Evolutionary conservation across 2,329 filamentous ascomycete species (phyloP).

Genomic region (Aspergillus candidus): DNA sequence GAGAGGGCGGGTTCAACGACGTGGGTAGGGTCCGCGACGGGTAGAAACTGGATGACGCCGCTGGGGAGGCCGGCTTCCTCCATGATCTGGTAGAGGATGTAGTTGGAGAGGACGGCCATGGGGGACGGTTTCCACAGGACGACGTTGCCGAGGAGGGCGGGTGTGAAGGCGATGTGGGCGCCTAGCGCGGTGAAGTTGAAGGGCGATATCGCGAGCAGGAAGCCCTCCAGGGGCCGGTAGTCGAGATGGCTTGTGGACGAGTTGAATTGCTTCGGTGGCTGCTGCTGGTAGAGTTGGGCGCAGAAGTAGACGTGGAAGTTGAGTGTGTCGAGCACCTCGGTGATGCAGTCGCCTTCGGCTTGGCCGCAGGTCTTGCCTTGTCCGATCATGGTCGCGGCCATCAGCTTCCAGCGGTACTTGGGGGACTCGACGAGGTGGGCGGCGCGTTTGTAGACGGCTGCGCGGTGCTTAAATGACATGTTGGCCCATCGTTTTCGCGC

Average conservation of each 20-base stretch:
- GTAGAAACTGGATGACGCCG: constrained; percentile 88
- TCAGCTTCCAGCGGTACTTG: constrained; percentile 92
- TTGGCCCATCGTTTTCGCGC: constrained; percentile 80
- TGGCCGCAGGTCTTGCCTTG: constrained; percentile 98
- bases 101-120: constrained; percentile 76
- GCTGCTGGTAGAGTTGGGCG: constrained; percentile 56
- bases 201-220: constrained; percentile 86
- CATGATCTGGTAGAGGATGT: constrained; percentile 84
- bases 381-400: constrained; percentile 89
- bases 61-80: constrained; percentile 81
- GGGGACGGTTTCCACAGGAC: constrained; percentile 95
- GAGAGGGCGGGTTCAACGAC: constrained; percentile 64
- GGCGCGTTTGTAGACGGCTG: constrained; percentile 87
- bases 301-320: constrained; percentile 62
- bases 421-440: constrained; percentile 71
- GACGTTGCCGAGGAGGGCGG: constrained; percentile 87
- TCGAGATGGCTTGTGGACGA: constrained; percentile 57
- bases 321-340: constrained; percentile 84
- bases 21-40: constrained; percentile 75
- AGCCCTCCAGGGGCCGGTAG: constrained; percentile 83
- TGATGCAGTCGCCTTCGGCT: constrained; percentile 88
- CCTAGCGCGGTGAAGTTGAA: constrained; percentile 97
- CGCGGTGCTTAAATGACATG: constrained; percentile 79
- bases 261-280: neutral
- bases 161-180: constrained; percentile 74